These are phyloP conservation scores for Phlebiopsis gigantea DNA, from an alignment of 768 basidiomycete genomes.

Conservation along the genomic window DNA sequence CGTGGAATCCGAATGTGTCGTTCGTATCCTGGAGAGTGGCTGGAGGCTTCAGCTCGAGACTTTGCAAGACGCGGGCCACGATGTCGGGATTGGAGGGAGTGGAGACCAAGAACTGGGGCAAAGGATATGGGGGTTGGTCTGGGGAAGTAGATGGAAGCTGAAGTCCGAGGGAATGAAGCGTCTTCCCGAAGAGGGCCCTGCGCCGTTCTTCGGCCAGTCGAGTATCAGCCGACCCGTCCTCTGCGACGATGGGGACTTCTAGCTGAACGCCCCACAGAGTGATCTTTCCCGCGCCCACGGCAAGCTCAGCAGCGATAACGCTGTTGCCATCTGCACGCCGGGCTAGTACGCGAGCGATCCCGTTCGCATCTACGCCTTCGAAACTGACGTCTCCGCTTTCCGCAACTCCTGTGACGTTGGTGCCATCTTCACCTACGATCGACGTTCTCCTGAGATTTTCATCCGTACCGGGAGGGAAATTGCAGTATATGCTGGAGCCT, in stretches of 20 bases:
- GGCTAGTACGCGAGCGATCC: constrained; percentile 29
- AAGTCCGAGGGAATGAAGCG: constrained; percentile 33
- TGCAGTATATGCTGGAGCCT: constrained; percentile 8
- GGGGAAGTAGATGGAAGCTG: constrained; percentile 31
- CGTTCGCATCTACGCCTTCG: constrained; percentile 26
- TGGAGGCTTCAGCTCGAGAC: constrained; percentile 29
- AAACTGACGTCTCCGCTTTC: constrained; percentile 32
- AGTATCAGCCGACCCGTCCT: constrained; percentile 27
- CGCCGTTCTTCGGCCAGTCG: constrained; percentile 15
- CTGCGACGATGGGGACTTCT: constrained; percentile 46
- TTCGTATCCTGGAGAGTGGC: constrained; percentile 52
- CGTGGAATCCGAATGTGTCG: constrained; percentile 60
- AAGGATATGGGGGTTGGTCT: constrained; percentile 19
- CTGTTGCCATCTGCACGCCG: constrained; percentile 27
- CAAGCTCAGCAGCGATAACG: constrained; percentile 29
- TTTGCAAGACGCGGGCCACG: constrained; percentile 34
- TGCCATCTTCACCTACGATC: neutral
- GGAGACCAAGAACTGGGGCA: constrained; percentile 26
- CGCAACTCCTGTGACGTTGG: neutral
- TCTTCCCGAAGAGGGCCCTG: constrained; percentile 27
- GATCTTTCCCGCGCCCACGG: constrained; percentile 35
- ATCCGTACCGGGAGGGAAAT: constrained; percentile 7
- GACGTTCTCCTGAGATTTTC: neutral
- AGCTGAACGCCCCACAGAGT: constrained; percentile 53
- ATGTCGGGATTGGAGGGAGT: constrained; percentile 30